A percentile compares a stretch with the other conserved stretches of the same genome.
These are phyloP conservation scores for Drechslerella coelobrocha DNA, from an alignment of 2,329 filamentous ascomycete genomes.

Conservation along the genomic window DNA sequence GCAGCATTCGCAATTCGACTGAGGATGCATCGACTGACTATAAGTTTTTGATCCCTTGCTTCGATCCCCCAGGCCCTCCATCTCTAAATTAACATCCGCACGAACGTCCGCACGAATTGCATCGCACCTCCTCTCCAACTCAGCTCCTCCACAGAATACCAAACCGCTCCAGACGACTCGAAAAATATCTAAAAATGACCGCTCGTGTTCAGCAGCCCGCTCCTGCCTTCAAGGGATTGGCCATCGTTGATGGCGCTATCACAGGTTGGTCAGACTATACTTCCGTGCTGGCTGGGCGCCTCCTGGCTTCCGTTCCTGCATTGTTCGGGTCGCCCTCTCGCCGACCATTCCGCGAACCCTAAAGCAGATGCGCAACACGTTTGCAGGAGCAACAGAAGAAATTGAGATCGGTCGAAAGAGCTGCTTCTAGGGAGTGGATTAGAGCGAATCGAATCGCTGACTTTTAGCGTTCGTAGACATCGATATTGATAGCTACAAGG, in stretches of 20 bases:
- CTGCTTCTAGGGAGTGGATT: background rate
- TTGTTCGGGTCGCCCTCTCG: constrained; percentile 15
- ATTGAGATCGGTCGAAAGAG: too few relatives aligned
- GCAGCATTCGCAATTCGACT: too few relatives aligned
- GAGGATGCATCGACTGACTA: too few relatives aligned
- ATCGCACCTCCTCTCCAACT: too few relatives aligned
- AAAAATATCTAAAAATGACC: constrained; percentile 53
- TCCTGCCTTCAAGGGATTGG: constrained; percentile 63
- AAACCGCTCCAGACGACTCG: constrained; percentile 7
- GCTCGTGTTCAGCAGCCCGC: constrained; percentile 62
- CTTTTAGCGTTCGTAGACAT: constrained; percentile 52
- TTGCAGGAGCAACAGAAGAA: constrained; percentile 30
- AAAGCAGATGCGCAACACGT: constrained; percentile 10
- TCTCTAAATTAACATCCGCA: background rate
- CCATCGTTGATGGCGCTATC: constrained; percentile 62
- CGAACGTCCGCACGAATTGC: too few relatives aligned
- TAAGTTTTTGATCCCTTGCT: too few relatives aligned
- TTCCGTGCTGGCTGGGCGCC: constrained; percentile 13
- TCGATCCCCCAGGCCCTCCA: too few relatives aligned
- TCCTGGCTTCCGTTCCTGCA: constrained; percentile 43
- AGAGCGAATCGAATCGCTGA: background rate
- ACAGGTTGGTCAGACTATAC: constrained; percentile 59
- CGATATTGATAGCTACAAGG: constrained; percentile 57
- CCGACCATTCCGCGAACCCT: constrained; percentile 15
- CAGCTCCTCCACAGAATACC: constrained; percentile 6